These are phyloP conservation scores for Trichoderma sp. DNA, from an alignment of 2,329 filamentous ascomycete species.

Conservation along the genomic window DNA sequence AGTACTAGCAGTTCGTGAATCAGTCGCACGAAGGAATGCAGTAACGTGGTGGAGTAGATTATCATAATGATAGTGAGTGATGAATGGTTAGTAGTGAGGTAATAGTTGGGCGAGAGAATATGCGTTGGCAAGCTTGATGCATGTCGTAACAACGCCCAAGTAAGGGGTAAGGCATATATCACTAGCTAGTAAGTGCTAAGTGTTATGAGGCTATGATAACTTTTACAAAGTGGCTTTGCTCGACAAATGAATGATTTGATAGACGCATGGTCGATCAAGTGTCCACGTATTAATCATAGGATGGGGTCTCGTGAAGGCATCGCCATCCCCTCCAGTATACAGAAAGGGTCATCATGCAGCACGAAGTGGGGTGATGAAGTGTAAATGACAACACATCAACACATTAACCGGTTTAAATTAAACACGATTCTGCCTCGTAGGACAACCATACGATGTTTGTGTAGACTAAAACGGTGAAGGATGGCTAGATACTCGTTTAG, in stretches of 20 bases:
- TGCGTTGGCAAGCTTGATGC: slow-evolving; percentile 14
- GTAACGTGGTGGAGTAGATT: not conserved
- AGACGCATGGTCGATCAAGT: not conserved
- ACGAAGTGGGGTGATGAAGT: not conserved
- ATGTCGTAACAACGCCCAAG: not conserved
- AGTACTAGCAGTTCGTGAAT: not conserved
- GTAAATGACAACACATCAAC: not conserved
- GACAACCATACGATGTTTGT: not conserved
- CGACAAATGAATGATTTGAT: not conserved
- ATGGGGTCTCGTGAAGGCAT: slow-evolving; percentile 4
- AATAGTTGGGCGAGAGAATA: too few species aligned
- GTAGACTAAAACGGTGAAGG: not conserved
- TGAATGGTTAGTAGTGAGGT: not conserved
- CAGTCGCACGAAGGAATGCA: not conserved
- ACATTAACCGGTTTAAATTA: not conserved
- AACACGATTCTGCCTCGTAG: not conserved
- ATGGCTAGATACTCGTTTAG: not conserved
- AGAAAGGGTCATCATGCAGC: not conserved
- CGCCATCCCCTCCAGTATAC: not conserved
- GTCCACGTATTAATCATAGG: slow-evolving; percentile 7
- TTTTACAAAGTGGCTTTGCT: not conserved
- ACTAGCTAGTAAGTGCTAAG: not conserved
- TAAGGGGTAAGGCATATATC: not conserved
- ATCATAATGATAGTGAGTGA: not conserved
- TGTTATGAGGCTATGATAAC: not conserved